Percentiles rank a stretch among this genome's conserved stretches.
Conservation (phyloP, 495 filamentous ascomycete species). For the Durotheca rogersii region DNA sequence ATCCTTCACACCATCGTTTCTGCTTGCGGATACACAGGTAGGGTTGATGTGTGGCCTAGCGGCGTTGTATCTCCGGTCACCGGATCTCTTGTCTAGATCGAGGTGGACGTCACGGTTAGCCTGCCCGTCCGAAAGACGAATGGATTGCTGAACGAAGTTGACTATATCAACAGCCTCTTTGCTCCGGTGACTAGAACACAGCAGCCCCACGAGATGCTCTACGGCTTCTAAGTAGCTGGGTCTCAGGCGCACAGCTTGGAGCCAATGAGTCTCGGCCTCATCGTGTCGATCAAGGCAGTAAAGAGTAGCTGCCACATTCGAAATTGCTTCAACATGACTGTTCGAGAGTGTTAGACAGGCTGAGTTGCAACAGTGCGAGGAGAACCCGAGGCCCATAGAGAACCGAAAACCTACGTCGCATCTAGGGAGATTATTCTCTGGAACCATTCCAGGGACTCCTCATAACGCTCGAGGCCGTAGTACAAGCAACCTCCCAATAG, state of each 20-base stretch:
- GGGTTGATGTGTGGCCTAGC: slow-evolving; percentile 5
- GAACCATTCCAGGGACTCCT: slow-evolving; percentile 87
- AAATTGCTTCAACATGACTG: slow-evolving; percentile 93
- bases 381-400: slow-evolving; percentile 1
- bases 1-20: slow-evolving; percentile 51
- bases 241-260: slow-evolving; percentile 74
- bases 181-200: slow-evolving; percentile 78
- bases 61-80: background rate
- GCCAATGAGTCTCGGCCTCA: slow-evolving; percentile 87
- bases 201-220: slow-evolving; percentile 87
- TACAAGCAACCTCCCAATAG: slow-evolving; percentile 89
- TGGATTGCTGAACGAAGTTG: slow-evolving; percentile 76
- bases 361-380: background rate
- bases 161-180: slow-evolving; percentile 89
- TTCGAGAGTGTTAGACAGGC: slow-evolving; percentile 33
- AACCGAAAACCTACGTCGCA: slow-evolving; percentile 58
- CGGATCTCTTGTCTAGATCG: background rate
- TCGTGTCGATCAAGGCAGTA: slow-evolving; percentile 78
- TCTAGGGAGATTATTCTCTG: slow-evolving; percentile 80
- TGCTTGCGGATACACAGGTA: slow-evolving; percentile 11
- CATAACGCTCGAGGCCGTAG: slow-evolving; percentile 87
- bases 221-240: slow-evolving; percentile 96
- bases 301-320: slow-evolving; percentile 86
- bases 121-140: slow-evolving; percentile 50
- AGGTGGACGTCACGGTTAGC: slow-evolving; percentile 1